phyloP scores from a whole-genome alignment of 768 basidiomycete genomes.

The Mycena vulgaris region DNA sequence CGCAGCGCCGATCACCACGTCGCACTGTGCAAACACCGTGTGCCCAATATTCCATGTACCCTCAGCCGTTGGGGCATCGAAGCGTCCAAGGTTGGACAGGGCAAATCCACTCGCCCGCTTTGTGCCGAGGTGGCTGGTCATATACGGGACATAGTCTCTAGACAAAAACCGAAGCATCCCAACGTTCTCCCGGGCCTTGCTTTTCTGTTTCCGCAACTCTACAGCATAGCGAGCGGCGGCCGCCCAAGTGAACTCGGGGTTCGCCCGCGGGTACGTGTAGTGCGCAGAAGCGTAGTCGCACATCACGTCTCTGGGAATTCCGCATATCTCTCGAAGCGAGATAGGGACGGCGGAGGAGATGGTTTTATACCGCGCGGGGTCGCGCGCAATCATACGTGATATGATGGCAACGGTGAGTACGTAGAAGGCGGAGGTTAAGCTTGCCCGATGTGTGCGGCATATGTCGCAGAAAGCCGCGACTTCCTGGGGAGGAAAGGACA shows the following conservation, averaged over 20 bases:
- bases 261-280: constrained; percentile 39
- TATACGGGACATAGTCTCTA: constrained; percentile 48
- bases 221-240: constrained; percentile 47
- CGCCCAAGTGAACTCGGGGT: constrained; percentile 50
- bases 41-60: constrained; percentile 41
- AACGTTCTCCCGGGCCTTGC: constrained; percentile 40
- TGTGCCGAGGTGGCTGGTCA: constrained; percentile 47
- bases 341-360: constrained; percentile 47
- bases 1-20: constrained; percentile 46
- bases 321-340: constrained; percentile 50
- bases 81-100: constrained; percentile 56
- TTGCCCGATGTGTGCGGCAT: constrained; percentile 49
- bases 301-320: constrained; percentile 45
- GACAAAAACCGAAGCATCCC: constrained; percentile 53
- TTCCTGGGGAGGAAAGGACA: constrained; percentile 43
- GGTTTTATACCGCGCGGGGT: constrained; percentile 25
- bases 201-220: constrained; percentile 42
- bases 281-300: constrained; percentile 52
- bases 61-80: constrained; percentile 25
- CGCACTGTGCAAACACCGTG: constrained; percentile 49
- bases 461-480: constrained; percentile 39
- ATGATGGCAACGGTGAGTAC: constrained; percentile 45
- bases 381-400: constrained; percentile 42
- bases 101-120: constrained; percentile 51
- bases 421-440: constrained; percentile 52